A percentile compares a stretch with the other conserved stretches of the same genome.
Evolutionary conservation across 805 yeast genomes (phyloP).

Genomic region (Hemisphaericaspora nanyangensis): DNA sequence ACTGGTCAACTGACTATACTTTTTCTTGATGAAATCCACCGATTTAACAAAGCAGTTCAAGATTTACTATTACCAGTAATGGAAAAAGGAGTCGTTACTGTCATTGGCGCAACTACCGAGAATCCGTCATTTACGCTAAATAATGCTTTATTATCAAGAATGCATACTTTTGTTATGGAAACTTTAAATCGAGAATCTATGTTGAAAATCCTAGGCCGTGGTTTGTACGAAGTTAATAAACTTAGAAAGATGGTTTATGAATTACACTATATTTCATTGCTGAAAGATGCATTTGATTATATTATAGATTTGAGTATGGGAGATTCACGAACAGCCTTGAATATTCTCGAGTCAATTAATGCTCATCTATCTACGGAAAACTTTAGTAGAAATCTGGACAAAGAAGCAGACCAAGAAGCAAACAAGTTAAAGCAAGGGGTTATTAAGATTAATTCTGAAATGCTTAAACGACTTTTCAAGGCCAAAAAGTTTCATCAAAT

Average conservation of each 20-base stretch:
- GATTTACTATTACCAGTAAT: constrained; percentile 40
- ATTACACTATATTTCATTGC: constrained; percentile 48
- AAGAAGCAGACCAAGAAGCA: constrained; percentile 7
- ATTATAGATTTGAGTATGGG: constrained; percentile 77
- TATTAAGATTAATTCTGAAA: constrained; percentile 35
- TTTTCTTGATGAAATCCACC: constrained; percentile 42
- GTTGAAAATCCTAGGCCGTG: constrained; percentile 32
- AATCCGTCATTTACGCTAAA: constrained; percentile 51
- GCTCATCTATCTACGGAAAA: constrained; percentile 43
- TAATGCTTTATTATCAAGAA: constrained; percentile 40
- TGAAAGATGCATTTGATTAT: constrained; percentile 58
- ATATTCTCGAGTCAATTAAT: constrained; percentile 70
- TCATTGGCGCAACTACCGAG: constrained; percentile 55
- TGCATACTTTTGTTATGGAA: constrained; percentile 44
- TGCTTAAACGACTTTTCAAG: constrained; percentile 39
- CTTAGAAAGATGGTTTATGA: constrained; percentile 51
- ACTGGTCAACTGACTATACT: constrained; percentile 40
- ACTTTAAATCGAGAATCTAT: constrained; percentile 29
- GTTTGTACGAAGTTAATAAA: constrained; percentile 48
- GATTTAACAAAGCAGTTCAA: constrained; percentile 42
- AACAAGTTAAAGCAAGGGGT: constrained; percentile 20
- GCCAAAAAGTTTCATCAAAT: constrained; percentile 47
- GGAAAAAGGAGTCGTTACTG: constrained; percentile 36
- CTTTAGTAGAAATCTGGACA: constrained; percentile 17
- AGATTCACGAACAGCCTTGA: constrained; percentile 82